Percentiles rank a stretch among this genome's conserved stretches.
Evolutionary conservation across 192 early-diverging fungal species (phyloP).

Genomic region (Tieghemiomyces parasiticus): DNA sequence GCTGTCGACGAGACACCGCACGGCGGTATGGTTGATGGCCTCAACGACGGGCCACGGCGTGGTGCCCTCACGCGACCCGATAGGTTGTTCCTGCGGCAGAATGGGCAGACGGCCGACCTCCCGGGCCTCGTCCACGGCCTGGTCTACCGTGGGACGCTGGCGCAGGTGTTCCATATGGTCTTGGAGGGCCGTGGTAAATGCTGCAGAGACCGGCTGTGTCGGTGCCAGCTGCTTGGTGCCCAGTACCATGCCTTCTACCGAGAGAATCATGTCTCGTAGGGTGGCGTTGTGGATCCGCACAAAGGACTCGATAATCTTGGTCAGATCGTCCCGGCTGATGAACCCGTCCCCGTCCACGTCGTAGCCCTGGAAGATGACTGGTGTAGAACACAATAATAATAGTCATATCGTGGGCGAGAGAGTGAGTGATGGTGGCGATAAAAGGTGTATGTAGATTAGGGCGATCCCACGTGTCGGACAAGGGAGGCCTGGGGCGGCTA

Average conservation of each 20-base stretch:
- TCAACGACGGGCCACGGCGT: background rate
- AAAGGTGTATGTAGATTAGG: no score
- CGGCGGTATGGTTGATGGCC: background rate
- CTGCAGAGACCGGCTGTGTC: constrained; percentile 73
- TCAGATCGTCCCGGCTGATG: constrained; percentile 71
- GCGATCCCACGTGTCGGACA: no score
- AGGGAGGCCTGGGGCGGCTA: no score
- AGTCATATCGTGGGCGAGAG: no score
- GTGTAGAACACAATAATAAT: no score
- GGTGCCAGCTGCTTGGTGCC: constrained; percentile 66
- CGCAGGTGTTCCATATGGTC: constrained; percentile 15
- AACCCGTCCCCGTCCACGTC: constrained; percentile 78
- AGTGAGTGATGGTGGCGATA: no score
- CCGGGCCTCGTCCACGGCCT: background rate
- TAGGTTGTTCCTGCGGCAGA: background rate
- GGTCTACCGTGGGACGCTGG: background rate
- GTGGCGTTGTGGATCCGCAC: constrained; percentile 80
- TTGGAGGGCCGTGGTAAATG: constrained; percentile 75
- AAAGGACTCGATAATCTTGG: constrained; percentile 84
- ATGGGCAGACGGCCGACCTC: background rate
- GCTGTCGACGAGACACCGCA: background rate
- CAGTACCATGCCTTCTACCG: constrained; percentile 81
- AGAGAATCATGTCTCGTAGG: constrained; percentile 74
- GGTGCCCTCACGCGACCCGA: background rate
- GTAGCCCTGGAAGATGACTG: constrained; percentile 81